Percentiles rank a stretch among this genome's conserved stretches.
phyloP scores from a whole-genome alignment of 164 flowering plant species.

The Chimonanthus praecox region DNA sequence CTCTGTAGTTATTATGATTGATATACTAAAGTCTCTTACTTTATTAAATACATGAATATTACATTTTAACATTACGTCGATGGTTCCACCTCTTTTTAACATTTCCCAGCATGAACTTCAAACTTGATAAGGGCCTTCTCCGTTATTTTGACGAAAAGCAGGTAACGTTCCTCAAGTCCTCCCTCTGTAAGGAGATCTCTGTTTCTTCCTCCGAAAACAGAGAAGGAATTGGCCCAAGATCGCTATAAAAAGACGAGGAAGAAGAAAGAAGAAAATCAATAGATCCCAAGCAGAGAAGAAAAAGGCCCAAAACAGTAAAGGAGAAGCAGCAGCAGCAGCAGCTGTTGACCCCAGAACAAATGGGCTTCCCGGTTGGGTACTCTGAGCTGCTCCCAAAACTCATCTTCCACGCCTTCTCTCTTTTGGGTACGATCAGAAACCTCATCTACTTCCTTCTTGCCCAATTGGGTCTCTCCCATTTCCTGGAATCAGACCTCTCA shows the following conservation, averaged over 20 bases:
- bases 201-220: not conserved
- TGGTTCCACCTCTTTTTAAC: too few relatives aligned
- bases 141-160: too few relatives aligned
- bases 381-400: constrained; percentile 72
- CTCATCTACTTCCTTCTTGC: constrained; percentile 39
- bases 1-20: too few relatives aligned
- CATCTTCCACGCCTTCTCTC: constrained; percentile 45
- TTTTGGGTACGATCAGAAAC: constrained; percentile 48
- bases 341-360: constrained; percentile 9
- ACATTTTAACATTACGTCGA: too few relatives aligned
- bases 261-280: not conserved
- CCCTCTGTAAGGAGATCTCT: not conserved
- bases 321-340: not conserved
- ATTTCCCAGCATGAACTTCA: too few relatives aligned
- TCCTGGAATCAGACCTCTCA: constrained; percentile 46
- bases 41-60: too few relatives aligned
- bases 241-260: not conserved
- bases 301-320: not conserved
- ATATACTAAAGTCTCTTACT: too few relatives aligned
- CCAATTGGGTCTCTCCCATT: constrained; percentile 53
- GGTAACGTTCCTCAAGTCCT: not conserved
- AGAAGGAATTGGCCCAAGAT: not conserved
- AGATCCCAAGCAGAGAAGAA: not conserved
- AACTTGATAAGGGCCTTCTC: too few relatives aligned
- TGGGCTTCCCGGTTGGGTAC: constrained; percentile 93